Evolutionary conservation across 2,329 filamentous ascomycete species (phyloP), one percentile per base, ranked within the genome.

Genomic region (Zalaria sp.): DNA sequence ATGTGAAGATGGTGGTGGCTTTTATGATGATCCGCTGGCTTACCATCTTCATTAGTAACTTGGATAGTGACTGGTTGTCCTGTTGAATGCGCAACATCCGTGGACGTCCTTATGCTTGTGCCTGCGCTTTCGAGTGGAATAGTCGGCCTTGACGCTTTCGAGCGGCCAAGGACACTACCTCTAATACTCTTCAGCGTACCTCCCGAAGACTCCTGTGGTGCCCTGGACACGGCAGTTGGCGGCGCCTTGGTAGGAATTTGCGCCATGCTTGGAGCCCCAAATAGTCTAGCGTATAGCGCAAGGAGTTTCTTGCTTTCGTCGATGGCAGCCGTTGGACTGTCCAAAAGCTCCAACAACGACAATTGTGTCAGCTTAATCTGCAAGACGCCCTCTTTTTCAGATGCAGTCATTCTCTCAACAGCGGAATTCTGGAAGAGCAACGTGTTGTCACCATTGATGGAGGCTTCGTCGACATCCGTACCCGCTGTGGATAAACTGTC

Each of bases 291-390:
- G 56, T 91, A 98, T 1, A 96, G 67, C 10, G 77, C 77, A 18
- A 98, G 66, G 34, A 98, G 69, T 59, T 95, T 87, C 49, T 85
- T 78, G 56, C 83, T 88, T 46, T 83, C 80, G 56, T 94, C 94
- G 39, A 96, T 84, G 11, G 91, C 89, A 43, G 81, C 76, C 44
- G 85, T 80, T 0, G 87, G 78, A 1, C 87, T 87, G 56, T 95
- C 87, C 3, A 85, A 66, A 10, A 91, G 66, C 60, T 96, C 89
- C 3, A 91, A 62, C 18, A 98, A 72, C 3, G 83, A 74, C 45
- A 98, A 68, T 54, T 96, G 88, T 7, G 89, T 95, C 76, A 96
- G 93, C 60, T 93, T 93, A 46, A 95, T 79, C 59, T 96, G 84
- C n/a, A 98, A 64, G 35, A 98, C 80, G 38, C 77, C 75, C 58